Base-by-base conservation (phyloP, 768 basidiomycete species). In the Nidula microcarpa region DNA sequence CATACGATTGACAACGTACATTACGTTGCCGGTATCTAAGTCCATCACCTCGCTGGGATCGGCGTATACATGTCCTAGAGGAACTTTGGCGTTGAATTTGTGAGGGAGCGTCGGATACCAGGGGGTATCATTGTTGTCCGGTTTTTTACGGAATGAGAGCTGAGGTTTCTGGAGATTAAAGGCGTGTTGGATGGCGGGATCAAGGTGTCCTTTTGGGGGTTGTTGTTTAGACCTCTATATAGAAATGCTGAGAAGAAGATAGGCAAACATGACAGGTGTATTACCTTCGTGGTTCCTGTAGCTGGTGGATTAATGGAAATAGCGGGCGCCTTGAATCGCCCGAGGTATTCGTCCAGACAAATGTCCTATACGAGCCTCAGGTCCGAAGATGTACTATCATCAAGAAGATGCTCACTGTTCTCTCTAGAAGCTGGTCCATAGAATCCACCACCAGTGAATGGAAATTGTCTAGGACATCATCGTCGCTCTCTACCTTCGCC, bases 401-500 rank as follows among this genome's bases (percentile, higher is more conserved):
- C 53, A 39, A 10, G 34, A 49, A 51, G 14, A 11, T 23, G 68
- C 84, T 68, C 60, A 89, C 93, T 4, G 92, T 89, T 50, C 84
- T 78, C 69, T 98, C 97, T 54, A 97, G 68, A 50, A 98, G 66
- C 46, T 80, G 78, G 65, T 99, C 96, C 77, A 96, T 81, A 0
- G 83, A 74, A 62, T 94, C 91, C n/a, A 91, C 87, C 2, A 96
- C 78, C 17, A 82, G 68, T 14, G 82, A 74, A 58, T 89, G 81
- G 65, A 94, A 96, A 57, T 82, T 84, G 65, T 97, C 95, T 33
- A 91, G 69, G 3, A 95, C 79, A 69, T 94, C 89, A 60, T 97
- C 93, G 62, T 89, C 80, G 52, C 74, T 80, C 52, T 78, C 74
- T 49, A 89, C 60, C 60, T 74, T 78, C 16, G 69, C 73, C 62